These are phyloP conservation scores for Trifolium dubium DNA, from an alignment of 306 rosid species.

Conservation along the genomic window DNA sequence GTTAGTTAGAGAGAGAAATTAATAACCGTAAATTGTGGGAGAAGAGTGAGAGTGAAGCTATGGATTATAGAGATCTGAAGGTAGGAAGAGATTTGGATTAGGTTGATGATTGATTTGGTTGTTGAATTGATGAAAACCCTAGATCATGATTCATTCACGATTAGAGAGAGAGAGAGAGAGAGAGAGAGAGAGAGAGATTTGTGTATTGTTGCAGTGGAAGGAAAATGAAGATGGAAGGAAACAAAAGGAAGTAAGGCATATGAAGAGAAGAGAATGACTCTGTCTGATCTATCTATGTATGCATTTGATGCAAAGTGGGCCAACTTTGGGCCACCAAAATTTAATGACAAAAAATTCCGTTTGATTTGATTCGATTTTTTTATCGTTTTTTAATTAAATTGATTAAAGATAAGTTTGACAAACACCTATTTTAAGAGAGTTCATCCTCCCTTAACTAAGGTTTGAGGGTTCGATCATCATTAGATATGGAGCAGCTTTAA, in stretches of 20 bases:
- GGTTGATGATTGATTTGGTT: neutral
- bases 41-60: neutral
- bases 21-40: constrained; percentile 27
- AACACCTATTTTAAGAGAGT: no score
- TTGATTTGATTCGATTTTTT: no score
- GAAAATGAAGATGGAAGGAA: neutral
- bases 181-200: no score
- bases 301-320: no score
- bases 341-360: no score
- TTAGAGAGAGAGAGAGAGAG: neutral
- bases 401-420: no score
- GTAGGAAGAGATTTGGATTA: neutral
- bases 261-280: neutral
- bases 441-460: no score
- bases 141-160: constrained; percentile 1
- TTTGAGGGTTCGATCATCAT: no score
- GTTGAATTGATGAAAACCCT: constrained; percentile 13
- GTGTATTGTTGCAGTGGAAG: neutral
- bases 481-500: no score
- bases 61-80: neutral
- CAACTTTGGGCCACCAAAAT: no score
- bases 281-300: no score
- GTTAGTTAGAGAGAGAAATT: constrained; percentile 21
- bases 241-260: neutral
- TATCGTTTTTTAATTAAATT: no score